These are phyloP conservation scores for Boletus subcaerulescens DNA, from an alignment of 768 basidiomycete genomes.

Conservation along the genomic window DNA sequence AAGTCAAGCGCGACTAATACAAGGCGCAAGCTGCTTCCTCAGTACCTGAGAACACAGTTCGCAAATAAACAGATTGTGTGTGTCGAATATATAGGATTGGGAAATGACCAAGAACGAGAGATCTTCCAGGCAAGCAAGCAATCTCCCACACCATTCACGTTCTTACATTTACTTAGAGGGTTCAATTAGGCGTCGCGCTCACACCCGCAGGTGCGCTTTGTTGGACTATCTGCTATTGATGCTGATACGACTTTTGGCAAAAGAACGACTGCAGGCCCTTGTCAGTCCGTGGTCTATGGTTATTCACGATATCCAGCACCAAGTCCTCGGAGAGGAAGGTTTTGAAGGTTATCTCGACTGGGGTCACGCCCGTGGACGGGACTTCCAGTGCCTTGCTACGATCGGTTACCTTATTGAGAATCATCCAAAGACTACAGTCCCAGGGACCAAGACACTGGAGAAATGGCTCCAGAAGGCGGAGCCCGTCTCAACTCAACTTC, in stretches of 20 bases:
- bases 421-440: constrained; percentile 26
- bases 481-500: constrained; percentile 25
- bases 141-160: background rate
- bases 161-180: constrained; percentile 35
- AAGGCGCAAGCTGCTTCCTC: constrained; percentile 33
- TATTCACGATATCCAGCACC: constrained; percentile 39
- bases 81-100: constrained; percentile 51
- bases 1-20: constrained; percentile 19
- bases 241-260: background rate
- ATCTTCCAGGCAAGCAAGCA: constrained; percentile 51
- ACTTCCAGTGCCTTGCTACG: constrained; percentile 45
- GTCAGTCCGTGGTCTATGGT: constrained; percentile 44
- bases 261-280: constrained; percentile 51
- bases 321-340: constrained; percentile 35
- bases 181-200: constrained; percentile 50
- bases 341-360: constrained; percentile 40
- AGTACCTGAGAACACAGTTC: constrained; percentile 36
- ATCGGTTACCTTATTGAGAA: constrained; percentile 33
- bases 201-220: constrained; percentile 42
- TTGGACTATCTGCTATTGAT: background rate
- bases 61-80: constrained; percentile 47
- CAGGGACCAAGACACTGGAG: constrained; percentile 30
- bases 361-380: constrained; percentile 43
- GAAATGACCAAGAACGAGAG: constrained; percentile 57
- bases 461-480: constrained; percentile 36